A percentile compares a stretch with the other conserved stretches of the same genome.
Evolutionary conservation across 75 land plant species (phyloP).

Genomic region (Pinus tabuliformis): DNA sequence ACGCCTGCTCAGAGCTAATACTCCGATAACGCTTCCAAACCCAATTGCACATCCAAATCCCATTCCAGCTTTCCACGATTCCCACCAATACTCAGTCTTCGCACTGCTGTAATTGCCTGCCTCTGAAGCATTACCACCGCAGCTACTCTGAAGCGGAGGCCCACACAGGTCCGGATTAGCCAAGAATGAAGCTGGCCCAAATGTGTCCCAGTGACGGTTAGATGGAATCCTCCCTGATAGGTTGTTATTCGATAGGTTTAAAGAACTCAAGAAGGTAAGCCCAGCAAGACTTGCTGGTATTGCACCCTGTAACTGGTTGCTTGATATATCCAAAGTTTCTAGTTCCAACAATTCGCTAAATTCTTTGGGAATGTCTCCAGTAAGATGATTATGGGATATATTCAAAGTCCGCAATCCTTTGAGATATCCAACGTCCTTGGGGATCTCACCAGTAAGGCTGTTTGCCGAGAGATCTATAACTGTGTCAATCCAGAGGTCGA

Average conservation of each 20-base stretch:
- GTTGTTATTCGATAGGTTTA: slow-evolving; percentile 56
- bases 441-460: slow-evolving; percentile 41
- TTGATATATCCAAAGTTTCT: slow-evolving; percentile 62
- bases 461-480: slow-evolving; percentile 58
- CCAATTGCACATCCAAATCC: too few species aligned
- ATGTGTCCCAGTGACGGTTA: slow-evolving; percentile 44
- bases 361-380: slow-evolving; percentile 44
- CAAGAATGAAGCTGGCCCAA: slow-evolving; percentile 25
- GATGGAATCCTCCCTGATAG: slow-evolving; percentile 50
- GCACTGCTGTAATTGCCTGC: too few species aligned
- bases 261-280: neutral
- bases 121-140: neutral
- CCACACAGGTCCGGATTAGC: slow-evolving; percentile 58
- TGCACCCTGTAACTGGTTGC: slow-evolving; percentile 40
- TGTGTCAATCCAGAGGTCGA: slow-evolving; percentile 28
- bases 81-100: too few species aligned
- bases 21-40: too few species aligned
- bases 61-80: too few species aligned
- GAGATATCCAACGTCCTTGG: slow-evolving; percentile 35
- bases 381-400: slow-evolving; percentile 40
- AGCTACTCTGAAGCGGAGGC: slow-evolving; percentile 16
- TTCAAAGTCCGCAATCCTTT: slow-evolving; percentile 33
- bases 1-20: too few species aligned
- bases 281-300: slow-evolving; percentile 33
- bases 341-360: slow-evolving; percentile 33